phyloP scores from a whole-genome alignment of 805 yeast genomes.

The Wickerhamiella azymoides region DNA sequence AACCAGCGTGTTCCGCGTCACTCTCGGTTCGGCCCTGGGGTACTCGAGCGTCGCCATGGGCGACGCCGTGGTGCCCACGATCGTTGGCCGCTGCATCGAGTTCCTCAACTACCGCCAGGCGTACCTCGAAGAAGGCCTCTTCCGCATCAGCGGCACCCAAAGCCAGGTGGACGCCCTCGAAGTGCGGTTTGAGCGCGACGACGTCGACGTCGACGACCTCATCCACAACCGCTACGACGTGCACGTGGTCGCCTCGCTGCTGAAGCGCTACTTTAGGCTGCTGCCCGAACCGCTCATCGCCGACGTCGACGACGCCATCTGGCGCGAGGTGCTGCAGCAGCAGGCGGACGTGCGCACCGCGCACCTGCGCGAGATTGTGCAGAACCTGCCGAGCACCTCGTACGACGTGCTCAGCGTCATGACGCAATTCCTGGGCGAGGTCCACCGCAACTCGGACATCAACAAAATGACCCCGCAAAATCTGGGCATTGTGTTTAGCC shows the following conservation, averaged over 20 bases:
- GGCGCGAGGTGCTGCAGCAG: constrained; percentile 18
- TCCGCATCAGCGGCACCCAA: constrained; percentile 62
- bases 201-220: constrained; percentile 18
- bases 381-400: constrained; percentile 39
- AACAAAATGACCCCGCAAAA: constrained; percentile 82
- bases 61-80: constrained; percentile 48
- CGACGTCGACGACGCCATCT: constrained; percentile 23
- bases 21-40: constrained; percentile 37
- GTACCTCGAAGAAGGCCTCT: constrained; percentile 77
- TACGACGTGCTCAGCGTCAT: constrained; percentile 47
- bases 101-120: constrained; percentile 55
- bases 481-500: constrained; percentile 65
- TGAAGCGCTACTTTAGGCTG: constrained; percentile 70
- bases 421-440: constrained; percentile 53
- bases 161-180: constrained; percentile 52
- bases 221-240: constrained; percentile 35
- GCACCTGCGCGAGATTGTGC: constrained; percentile 8
- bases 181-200: constrained; percentile 37
- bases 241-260: constrained; percentile 73
- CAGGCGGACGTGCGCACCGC: constrained; percentile 23
- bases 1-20: constrained; percentile 40
- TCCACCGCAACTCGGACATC: constrained; percentile 41
- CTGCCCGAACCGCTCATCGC: constrained; percentile 60
- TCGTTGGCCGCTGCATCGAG: constrained; percentile 61
- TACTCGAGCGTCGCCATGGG: constrained; percentile 37